Percentiles rank a stretch among this genome's conserved stretches.
These are phyloP conservation scores for Aspergillus flavus DNA, from an alignment of 2,329 filamentous ascomycete species.

Conservation along the genomic window DNA sequence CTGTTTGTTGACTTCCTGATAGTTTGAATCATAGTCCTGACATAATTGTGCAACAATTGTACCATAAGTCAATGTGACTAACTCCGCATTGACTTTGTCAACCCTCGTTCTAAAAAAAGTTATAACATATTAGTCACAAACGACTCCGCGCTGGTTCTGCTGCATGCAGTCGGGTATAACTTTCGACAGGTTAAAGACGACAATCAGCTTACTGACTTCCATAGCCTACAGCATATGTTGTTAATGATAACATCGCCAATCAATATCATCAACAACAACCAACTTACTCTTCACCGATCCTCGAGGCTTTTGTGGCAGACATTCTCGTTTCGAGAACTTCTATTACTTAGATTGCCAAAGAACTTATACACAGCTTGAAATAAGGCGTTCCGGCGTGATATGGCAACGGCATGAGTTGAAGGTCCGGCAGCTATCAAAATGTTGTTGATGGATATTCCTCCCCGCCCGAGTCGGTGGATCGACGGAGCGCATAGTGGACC, in stretches of 20 bases:
- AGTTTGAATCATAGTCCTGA: constrained; percentile 94
- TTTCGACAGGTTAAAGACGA: background rate
- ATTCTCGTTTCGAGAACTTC: constrained; percentile 35
- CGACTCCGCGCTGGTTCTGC: too few relatives aligned
- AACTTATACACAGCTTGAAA: background rate
- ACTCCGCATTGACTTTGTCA: constrained; percentile 96
- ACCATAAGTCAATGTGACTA: constrained; percentile 96
- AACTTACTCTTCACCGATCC: constrained; percentile 74
- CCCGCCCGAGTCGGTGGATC: constrained; percentile 24
- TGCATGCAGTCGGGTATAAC: background rate
- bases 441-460: constrained; percentile 19
- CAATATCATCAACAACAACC: background rate
- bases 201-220: constrained; percentile 71
- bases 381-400: background rate
- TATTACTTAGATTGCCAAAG: background rate
- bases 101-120: constrained; percentile 72
- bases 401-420: background rate
- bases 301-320: constrained; percentile 66
- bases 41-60: constrained; percentile 96
- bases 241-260: constrained; percentile 22
- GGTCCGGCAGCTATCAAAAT: background rate
- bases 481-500: constrained; percentile 21
- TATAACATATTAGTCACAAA: constrained; percentile 18
- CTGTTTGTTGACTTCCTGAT: constrained; percentile 94
- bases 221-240: constrained; percentile 65